Evolutionary conservation across 305 asterid species (phyloP), one percentile per base, ranked within the genome.

Genomic region (Andrographis paniculata): DNA sequence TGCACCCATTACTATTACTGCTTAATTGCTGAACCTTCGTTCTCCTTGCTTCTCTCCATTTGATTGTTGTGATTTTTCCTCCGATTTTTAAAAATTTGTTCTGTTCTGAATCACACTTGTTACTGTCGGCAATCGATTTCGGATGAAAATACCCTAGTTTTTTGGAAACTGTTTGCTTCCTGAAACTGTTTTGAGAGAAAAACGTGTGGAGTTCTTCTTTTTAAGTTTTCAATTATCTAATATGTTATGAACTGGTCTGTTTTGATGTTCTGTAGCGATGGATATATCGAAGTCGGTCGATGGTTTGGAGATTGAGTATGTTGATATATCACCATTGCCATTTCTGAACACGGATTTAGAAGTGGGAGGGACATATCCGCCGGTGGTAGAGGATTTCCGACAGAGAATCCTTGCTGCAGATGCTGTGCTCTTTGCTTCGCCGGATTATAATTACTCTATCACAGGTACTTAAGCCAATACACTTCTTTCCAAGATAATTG

Each of bases 371-470:
- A 78, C 80, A 7, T 83, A 45, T 59, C 96, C 96, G 0, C 65
- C 75, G 0, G 81, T n/a, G 1, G 93, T 87, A 2, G 93, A 83
- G 74, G 76, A 71, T 37, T 87, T 87, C 38, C 72, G 96, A 54
- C 63, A 72, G 63, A 80, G 83, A 77, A 87, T 87, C 60, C 66
- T 48, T 36, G 71, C 75, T 35, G 96, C 94, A 27, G 93, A 87
- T 48, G 61, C 87, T 57, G 17, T 70, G 6, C 76, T 82, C 23
- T 87, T 87, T 46, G 94, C 89, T 17, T 80, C 96, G n/a, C 96
- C 94, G 0, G 96, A 87, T 76, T 83, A 83, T 67, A 87, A 87
- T 63, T 87, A 82, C 71, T 83, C 96, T 7, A 64, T 83, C 17
- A 59, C 93, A 10, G 96, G 94, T 87, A n/a, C n/a, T n/a, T n/a